Conservation (phyloP, 306 rosid genomes). For the Medicago truncatula region DNA sequence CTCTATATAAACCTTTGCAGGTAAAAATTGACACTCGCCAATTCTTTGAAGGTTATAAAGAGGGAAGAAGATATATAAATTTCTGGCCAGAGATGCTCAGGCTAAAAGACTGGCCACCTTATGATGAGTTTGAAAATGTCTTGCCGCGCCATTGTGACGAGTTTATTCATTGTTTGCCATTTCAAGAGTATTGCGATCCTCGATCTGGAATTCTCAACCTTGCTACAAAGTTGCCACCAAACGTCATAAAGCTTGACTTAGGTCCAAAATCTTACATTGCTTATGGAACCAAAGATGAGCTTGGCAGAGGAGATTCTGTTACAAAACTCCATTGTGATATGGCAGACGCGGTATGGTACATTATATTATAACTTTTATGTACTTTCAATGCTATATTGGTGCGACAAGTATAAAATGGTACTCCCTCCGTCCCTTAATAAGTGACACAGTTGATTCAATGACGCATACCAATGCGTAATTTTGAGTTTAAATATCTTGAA, state of each 20-base stretch:
- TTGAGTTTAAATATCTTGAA: too few relatives aligned
- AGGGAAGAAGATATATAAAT: slow-evolving; percentile 62
- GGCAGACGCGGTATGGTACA: slow-evolving; percentile 75
- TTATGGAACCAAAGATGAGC: slow-evolving; percentile 72
- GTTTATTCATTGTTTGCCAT: slow-evolving; percentile 72
- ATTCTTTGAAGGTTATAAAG: slow-evolving; percentile 69
- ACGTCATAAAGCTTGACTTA: slow-evolving; percentile 75
- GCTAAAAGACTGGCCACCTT: slow-evolving; percentile 91
- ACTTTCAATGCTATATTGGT: too few relatives aligned
- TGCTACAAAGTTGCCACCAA: slow-evolving; percentile 73
- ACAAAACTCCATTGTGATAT: slow-evolving; percentile 85
- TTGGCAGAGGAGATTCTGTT: slow-evolving; percentile 89
- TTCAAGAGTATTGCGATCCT: slow-evolving; percentile 78
- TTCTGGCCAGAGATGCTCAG: slow-evolving; percentile 88
- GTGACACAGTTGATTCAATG: too few relatives aligned
- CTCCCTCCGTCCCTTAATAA: too few relatives aligned
- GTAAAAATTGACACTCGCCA: slow-evolving; percentile 62
- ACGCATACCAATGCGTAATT: too few relatives aligned
- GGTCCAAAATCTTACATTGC: slow-evolving; percentile 89
- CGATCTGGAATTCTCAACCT: slow-evolving; percentile 71
- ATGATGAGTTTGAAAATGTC: slow-evolving; percentile 74
- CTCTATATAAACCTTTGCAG: slow-evolving; percentile 45
- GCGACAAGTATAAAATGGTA: neutral
- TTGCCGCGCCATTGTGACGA: slow-evolving; percentile 86
- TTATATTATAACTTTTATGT: neutral